A percentile compares a stretch with the other conserved stretches of the same genome.
These are phyloP conservation scores for Aspergillus hortae DNA, from an alignment of 2,329 filamentous ascomycete species.

Conservation along the genomic window DNA sequence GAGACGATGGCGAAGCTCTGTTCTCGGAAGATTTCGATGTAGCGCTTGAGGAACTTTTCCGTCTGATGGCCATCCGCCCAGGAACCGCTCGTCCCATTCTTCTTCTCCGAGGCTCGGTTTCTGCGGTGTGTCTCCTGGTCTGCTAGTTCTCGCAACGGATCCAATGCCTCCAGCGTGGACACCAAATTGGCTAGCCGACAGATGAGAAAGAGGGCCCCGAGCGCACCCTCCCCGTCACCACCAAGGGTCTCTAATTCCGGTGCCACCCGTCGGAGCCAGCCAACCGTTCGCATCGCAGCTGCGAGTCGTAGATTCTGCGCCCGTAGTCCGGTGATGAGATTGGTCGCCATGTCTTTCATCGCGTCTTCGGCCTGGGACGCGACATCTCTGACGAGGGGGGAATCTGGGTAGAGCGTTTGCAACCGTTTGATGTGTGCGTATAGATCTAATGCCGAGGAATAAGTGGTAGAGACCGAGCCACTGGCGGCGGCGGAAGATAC, in stretches of 20 bases:
- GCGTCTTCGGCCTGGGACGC: conserved; percentile 75
- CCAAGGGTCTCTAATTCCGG: conserved; percentile 65
- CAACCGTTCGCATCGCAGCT: conserved; percentile 82
- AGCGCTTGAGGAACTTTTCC: conserved; percentile 88
- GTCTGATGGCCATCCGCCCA: conserved; percentile 74
- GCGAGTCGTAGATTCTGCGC: conserved; percentile 80
- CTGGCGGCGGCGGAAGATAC: conserved; percentile 44
- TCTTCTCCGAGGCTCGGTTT: conserved; percentile 22
- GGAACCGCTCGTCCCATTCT: conserved; percentile 18
- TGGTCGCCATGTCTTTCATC: conserved; percentile 83
- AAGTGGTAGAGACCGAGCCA: conserved; percentile 59
- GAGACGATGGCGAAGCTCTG: conserved; percentile 95
- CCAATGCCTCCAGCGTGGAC: conserved; percentile 74
- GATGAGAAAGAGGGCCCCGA: conserved; percentile 82
- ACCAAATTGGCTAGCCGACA: conserved; percentile 79
- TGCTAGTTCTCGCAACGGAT: conserved; percentile 81
- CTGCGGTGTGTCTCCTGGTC: conserved; percentile 70
- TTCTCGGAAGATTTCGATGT: conserved; percentile 95
- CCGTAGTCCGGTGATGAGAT: conserved; percentile 74
- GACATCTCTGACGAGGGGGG: conserved; percentile 69
- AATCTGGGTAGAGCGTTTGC: conserved; percentile 76
- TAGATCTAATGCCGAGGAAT: conserved; percentile 84
- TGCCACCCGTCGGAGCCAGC: conserved; percentile 82
- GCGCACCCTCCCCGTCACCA: conserved; percentile 56
- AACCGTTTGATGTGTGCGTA: conserved; percentile 90